These are phyloP conservation scores for Calonectria naviculata DNA, from an alignment of 2,329 filamentous ascomycete species.

Conservation along the genomic window DNA sequence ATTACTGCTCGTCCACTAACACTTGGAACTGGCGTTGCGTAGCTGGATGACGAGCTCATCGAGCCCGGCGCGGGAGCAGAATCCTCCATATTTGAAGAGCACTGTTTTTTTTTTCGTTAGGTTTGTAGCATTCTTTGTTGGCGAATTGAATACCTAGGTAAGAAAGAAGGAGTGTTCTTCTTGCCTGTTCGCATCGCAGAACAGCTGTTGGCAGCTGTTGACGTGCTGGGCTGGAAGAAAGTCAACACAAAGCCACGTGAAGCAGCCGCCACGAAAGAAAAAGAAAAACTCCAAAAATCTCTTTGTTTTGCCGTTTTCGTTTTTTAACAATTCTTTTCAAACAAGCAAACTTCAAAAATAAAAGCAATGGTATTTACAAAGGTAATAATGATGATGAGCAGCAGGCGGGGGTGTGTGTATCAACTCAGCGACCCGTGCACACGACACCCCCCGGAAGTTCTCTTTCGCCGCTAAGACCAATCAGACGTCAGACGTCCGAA, in stretches of 20 bases:
- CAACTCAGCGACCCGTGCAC: not conserved
- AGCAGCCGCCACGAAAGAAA: not conserved
- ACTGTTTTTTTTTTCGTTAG: not conserved
- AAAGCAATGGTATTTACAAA: not conserved
- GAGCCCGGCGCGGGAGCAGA: not conserved
- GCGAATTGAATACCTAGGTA: not conserved
- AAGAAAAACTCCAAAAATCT: no score
- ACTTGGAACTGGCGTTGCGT: conserved; percentile 6
- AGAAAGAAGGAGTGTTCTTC: not conserved
- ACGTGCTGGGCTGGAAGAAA: not conserved
- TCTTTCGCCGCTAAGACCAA: conserved; percentile 41
- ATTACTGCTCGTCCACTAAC: conserved; percentile 15
- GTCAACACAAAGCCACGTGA: not conserved
- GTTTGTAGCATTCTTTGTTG: not conserved
- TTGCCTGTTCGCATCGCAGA: not conserved
- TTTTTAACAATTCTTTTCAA: no score
- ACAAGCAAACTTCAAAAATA: not conserved
- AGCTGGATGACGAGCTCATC: not conserved
- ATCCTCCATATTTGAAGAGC: conserved; percentile 4
- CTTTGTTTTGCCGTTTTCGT: not conserved
- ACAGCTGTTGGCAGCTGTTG: not conserved
- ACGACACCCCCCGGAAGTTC: conserved; percentile 40
- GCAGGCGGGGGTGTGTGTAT: conserved; percentile 29
- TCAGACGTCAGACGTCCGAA: conserved; percentile 41
- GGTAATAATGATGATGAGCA: not conserved